A percentile compares a stretch with the other conserved stretches of the same genome.
Evolutionary conservation across 169 alveolate species (phyloP).

Genomic region (Theileria equi): DNA sequence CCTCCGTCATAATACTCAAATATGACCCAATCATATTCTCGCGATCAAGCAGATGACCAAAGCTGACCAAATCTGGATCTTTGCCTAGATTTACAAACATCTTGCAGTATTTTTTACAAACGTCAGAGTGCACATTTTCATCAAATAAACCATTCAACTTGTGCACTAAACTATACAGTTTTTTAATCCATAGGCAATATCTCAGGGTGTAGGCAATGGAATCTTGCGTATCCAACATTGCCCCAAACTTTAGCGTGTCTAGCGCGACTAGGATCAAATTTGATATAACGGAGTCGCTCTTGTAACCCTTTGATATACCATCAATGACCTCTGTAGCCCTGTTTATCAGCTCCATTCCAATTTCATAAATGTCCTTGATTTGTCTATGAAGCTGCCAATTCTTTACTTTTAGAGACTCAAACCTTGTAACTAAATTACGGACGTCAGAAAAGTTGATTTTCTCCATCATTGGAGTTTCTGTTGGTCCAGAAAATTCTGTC

Average conservation of each 20-base stretch:
- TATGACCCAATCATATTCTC: no score
- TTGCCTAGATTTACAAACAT: no score
- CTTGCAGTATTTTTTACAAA: no score
- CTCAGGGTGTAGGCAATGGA: not conserved
- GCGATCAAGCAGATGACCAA: no score
- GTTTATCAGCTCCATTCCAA: slow-evolving; percentile 16
- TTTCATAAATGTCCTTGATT: slow-evolving; percentile 34
- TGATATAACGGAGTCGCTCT: slow-evolving; percentile 32
- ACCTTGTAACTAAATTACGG: slow-evolving; percentile 25
- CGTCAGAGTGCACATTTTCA: no score
- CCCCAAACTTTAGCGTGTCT: slow-evolving; percentile 46
- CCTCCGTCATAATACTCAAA: no score
- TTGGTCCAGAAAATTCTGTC: not conserved
- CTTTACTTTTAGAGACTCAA: slow-evolving; percentile 25
- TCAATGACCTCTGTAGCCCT: slow-evolving; percentile 5
- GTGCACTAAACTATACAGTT: slow-evolving; percentile 1
- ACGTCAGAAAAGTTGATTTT: slow-evolving; percentile 19
- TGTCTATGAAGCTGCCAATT: slow-evolving; percentile 39
- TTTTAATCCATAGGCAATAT: slow-evolving; percentile 17
- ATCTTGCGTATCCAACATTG: slow-evolving; percentile 20
- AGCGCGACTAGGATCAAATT: slow-evolving; percentile 35
- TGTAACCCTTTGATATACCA: slow-evolving; percentile 20
- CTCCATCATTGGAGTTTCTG: not conserved
- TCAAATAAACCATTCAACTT: not conserved
- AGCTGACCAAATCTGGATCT: no score